A percentile compares a stretch with the other conserved stretches of the same genome.
phyloP scores from a whole-genome alignment of 225 moss, liverwort and hornwort species.

The Climacium dendroides region DNA sequence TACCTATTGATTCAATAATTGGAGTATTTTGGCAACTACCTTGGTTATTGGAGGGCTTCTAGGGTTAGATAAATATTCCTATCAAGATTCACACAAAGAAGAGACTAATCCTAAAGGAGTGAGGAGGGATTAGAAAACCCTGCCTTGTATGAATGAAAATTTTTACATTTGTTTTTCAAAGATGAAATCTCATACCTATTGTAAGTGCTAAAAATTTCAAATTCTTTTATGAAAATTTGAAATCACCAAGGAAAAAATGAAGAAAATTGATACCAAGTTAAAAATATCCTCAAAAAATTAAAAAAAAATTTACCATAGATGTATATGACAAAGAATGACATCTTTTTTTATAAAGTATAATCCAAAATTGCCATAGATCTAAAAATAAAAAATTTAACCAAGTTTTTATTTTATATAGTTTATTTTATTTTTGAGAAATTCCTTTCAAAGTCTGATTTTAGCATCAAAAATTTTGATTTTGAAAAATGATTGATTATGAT shows the following conservation, averaged over 20 bases:
- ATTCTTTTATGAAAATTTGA: neutral
- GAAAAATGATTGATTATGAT: too few species aligned
- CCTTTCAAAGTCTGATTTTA: too few species aligned
- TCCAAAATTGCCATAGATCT: too few species aligned
- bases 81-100: neutral
- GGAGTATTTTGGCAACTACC: neutral
- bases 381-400: too few species aligned
- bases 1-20: neutral
- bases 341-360: too few species aligned
- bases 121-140: neutral
- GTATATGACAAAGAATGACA: too few species aligned
- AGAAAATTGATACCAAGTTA: neutral
- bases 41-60: fast-evolving
- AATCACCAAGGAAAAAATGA: too few species aligned
- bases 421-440: too few species aligned
- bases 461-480: too few species aligned
- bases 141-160: neutral
- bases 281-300: neutral
- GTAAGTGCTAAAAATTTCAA: neutral
- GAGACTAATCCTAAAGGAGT: neutral
- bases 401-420: too few species aligned
- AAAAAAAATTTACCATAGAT: neutral
- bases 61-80: neutral
- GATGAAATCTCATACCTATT: neutral
- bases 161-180: neutral